Conservation (phyloP, 2,329 filamentous ascomycete species). For the Ceratocystis harringtonii region DNA sequence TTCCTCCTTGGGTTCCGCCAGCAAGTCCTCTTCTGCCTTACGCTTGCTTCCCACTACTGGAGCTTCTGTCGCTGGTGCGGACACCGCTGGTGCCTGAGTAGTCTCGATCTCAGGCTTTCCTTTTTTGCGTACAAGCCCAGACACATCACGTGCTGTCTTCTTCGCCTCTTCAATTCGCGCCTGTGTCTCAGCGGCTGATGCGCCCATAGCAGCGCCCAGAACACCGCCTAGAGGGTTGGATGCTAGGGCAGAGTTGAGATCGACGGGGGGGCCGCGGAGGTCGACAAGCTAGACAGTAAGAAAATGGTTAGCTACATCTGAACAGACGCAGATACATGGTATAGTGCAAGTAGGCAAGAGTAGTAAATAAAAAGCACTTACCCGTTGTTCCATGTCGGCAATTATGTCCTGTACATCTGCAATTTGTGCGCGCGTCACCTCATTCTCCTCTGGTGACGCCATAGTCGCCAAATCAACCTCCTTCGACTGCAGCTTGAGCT, state of each 20-base stretch:
- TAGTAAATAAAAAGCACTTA: constrained; percentile 27
- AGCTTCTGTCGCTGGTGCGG: constrained; percentile 10
- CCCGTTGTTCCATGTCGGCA: constrained; percentile 61
- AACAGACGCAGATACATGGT: background rate
- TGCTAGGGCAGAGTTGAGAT: constrained; percentile 40
- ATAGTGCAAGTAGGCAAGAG: background rate
- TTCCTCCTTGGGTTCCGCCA: constrained; percentile 25
- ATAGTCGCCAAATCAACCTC: constrained; percentile 49
- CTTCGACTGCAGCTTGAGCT: constrained; percentile 54
- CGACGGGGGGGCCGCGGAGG: constrained; percentile 47
- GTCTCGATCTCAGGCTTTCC: constrained; percentile 20
- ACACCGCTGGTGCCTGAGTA: constrained; percentile 18
- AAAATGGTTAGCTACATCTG: too few species aligned
- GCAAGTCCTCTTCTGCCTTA: constrained; percentile 34
- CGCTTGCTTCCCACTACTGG: constrained; percentile 29
- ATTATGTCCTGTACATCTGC: constrained; percentile 64
- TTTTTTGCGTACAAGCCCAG: constrained; percentile 58
- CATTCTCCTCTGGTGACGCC: constrained; percentile 51
- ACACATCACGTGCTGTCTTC: constrained; percentile 58
- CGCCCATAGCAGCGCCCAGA: constrained; percentile 44
- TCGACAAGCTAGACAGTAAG: constrained; percentile 42
- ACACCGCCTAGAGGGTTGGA: constrained; percentile 39
- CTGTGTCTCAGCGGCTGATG: constrained; percentile 44
- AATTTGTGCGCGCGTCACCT: constrained; percentile 46
- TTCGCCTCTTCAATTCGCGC: constrained; percentile 57